Evolutionary conservation across 345 rosid genomes (phyloP).

Genomic region (Cardamine occulta): DNA sequence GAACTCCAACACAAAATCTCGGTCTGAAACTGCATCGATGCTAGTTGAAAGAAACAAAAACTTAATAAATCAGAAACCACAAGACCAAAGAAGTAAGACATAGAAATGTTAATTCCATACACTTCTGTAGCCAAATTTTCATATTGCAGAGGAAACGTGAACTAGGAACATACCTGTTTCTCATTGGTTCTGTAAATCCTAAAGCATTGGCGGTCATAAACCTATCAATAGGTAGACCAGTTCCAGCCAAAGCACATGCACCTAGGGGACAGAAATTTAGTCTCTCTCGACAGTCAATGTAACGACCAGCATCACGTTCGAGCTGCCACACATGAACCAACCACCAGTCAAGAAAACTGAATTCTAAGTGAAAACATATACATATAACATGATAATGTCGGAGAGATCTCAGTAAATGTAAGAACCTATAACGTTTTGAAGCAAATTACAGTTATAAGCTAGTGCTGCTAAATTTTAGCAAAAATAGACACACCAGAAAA

Average conservation of each 20-base stretch:
- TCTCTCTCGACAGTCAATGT: slow-evolving; percentile 74
- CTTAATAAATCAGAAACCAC: background rate
- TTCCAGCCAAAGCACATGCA: slow-evolving; percentile 98
- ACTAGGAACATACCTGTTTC: slow-evolving; percentile 71
- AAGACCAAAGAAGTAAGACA: background rate
- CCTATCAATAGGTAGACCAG: slow-evolving; percentile 91
- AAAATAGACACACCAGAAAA: background rate
- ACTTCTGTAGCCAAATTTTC: background rate
- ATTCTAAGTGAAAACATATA: background rate
- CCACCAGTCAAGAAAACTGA: slow-evolving; percentile 14
- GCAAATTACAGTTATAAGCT: background rate
- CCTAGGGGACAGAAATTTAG: slow-evolving; percentile 87
- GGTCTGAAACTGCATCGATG: slow-evolving; percentile 95
- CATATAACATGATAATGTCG: background rate
- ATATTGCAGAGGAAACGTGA: background rate
- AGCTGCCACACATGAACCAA: slow-evolving; percentile 62
- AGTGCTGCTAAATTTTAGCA: background rate
- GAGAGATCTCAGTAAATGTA: slow-evolving; percentile 13
- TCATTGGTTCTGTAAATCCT: slow-evolving; percentile 84
- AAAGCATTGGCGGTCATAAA: slow-evolving; percentile 76
- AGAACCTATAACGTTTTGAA: slow-evolving; percentile 9
- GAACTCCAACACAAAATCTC: slow-evolving; percentile 90
- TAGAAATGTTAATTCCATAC: background rate
- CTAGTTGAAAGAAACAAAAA: slow-evolving; percentile 40
- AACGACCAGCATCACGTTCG: slow-evolving; percentile 89